Evolutionary conservation across 2,329 filamentous ascomycete species (phyloP).

Genomic region (Teratosphaeriaceae sp.): DNA sequence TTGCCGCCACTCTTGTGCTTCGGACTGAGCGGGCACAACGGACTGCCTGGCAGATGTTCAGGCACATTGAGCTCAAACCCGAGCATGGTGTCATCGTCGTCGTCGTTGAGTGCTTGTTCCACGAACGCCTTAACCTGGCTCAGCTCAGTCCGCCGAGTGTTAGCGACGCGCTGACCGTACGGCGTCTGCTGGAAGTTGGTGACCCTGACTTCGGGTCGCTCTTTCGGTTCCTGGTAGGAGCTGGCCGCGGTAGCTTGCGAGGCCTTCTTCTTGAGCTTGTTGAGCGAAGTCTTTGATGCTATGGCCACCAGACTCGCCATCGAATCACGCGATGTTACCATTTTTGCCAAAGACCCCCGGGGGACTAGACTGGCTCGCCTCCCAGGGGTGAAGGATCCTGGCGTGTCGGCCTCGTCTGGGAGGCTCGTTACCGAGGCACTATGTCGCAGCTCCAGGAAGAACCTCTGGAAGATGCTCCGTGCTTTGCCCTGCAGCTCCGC

Average conservation of each 20-base stretch:
- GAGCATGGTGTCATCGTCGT: conserved; percentile 17
- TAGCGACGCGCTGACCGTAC: conserved; percentile 25
- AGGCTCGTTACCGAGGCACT: too few species aligned
- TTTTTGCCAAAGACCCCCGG: too few species aligned
- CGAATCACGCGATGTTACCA: too few species aligned
- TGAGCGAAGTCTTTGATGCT: conserved; percentile 5
- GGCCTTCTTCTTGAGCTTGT: conserved; percentile 7
- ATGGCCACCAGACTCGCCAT: conserved; percentile 4
- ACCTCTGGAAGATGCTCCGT: too few species aligned
- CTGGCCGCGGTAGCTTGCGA: conserved; percentile 5
- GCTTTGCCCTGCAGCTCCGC: too few species aligned
- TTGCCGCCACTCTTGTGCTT: conserved; percentile 31
- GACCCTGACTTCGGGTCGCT: conserved; percentile 13
- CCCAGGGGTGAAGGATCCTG: background rate
- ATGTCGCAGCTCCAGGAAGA: too few species aligned
- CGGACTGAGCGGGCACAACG: conserved; percentile 35
- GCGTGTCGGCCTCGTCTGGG: background rate
- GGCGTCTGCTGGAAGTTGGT: conserved; percentile 27
- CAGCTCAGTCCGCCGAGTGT: conserved; percentile 19
- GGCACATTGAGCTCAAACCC: conserved; percentile 33
- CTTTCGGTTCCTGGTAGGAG: background rate
- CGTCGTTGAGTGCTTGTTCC: conserved; percentile 18
- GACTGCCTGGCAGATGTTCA: conserved; percentile 38
- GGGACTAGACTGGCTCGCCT: background rate
- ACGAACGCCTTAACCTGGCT: conserved; percentile 20